Evolutionary conservation across 108 stramenopile species (phyloP), one percentile per base, ranked within the genome.

Genomic region (Aurantiochytrium sp.): DNA sequence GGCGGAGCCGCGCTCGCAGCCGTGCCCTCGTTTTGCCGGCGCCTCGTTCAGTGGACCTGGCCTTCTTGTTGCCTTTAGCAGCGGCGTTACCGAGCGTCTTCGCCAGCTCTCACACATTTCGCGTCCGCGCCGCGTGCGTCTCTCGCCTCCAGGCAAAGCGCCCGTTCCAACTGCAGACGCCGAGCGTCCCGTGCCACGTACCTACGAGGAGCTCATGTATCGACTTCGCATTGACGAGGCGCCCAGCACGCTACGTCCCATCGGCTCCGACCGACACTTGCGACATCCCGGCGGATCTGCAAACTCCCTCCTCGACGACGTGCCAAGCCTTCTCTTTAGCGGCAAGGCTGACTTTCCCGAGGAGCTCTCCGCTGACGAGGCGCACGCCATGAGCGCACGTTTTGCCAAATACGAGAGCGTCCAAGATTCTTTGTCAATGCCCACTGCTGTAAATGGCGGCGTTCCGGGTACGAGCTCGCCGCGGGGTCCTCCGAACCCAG

Each of bases 41-140:
- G 76, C 76, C 23, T 25, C 76, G 23, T 83, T 83, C n/a, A 83
- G 76, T 35, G 76, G 76, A 12, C 76, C 76, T 12, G 76, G 76
- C 1, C 76, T 83, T 25, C 76, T 83, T 35, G 76, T 83, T 8
- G 45, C 45, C 6, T 83, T 21, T 45, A 83, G 51, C 76, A 83
- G 76, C 51, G 76, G 51, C 6, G 28, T 83, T 18, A 69, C 64
- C 42, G 64, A 69, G 2, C 64, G 64, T 18, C 64, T 69, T 14
- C 64, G 42, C 35, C 64, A 69, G 64, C 14, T 69, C 18, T 14
- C 64, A 12, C 25, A 69, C 8, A 69, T 14, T 23, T 23, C 64
- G 14, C 14, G 64, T 6, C 8, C 64, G 42, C 42, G 35, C 35
- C 64, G 18, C 8, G 1, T 14, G 23, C 49, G 25, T 28, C 18